phyloP scores from a whole-genome alignment of 345 rosid genomes.

The Physaria fendleri region DNA sequence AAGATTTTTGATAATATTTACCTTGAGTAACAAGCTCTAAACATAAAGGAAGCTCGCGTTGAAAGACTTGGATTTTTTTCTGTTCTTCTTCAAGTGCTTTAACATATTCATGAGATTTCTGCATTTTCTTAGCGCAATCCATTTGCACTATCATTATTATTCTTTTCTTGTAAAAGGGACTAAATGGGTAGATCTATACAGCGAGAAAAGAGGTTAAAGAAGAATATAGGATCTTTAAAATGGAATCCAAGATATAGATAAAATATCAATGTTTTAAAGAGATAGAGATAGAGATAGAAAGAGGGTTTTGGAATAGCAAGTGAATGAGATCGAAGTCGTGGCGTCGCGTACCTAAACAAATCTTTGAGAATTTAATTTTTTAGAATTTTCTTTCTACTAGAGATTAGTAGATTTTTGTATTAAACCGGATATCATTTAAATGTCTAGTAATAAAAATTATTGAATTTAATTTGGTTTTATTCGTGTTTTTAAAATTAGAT shows the following conservation, averaged over 20 bases:
- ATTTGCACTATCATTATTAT: conserved; percentile 11
- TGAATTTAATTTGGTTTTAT: no score
- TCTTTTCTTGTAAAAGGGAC: neutral
- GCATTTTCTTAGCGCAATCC: conserved; percentile 52
- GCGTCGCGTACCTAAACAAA: conserved; percentile 37
- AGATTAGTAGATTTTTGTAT: no score
- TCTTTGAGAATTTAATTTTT: conserved; percentile 13
- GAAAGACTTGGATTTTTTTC: conserved; percentile 81
- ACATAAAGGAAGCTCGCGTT: conserved; percentile 93
- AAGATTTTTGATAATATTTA: conserved; percentile 4
- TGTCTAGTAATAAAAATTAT: no score
- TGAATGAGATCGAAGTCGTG: conserved; percentile 27
- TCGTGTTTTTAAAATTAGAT: no score
- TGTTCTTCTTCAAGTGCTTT: conserved; percentile 78
- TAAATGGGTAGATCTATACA: conserved; percentile 7
- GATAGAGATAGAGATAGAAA: neutral
- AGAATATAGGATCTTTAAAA: conserved; percentile 56
- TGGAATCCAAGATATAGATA: conserved; percentile 54
- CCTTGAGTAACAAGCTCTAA: conserved; percentile 93
- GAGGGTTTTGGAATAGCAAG: neutral
- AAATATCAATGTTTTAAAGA: neutral
- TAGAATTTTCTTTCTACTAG: neutral
- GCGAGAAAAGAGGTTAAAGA: neutral
- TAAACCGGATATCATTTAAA: no score
- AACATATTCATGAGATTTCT: conserved; percentile 51